Evolutionary conservation across 306 rosid species (phyloP).

Genomic region (Begonia loranthoides): DNA sequence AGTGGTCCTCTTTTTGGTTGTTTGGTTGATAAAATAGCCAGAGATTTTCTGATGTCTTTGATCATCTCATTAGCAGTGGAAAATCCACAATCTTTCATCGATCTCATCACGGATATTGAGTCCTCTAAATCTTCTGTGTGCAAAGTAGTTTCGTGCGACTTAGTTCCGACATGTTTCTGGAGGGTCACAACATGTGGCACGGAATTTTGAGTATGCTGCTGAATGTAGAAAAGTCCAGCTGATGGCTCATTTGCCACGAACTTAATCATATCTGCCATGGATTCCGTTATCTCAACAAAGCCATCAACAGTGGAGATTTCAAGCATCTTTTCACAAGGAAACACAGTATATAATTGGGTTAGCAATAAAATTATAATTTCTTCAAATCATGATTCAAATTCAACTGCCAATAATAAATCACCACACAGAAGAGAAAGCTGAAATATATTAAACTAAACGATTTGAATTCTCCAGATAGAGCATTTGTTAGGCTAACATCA

Average conservation of each 20-base stretch:
- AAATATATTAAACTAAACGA: too few species aligned
- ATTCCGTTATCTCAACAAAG: constrained; percentile 70
- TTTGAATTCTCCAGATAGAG: too few species aligned
- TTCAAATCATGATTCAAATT: not conserved
- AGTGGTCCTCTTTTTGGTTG: constrained; percentile 61
- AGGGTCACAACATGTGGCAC: constrained; percentile 46
- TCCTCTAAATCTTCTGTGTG: constrained; percentile 80
- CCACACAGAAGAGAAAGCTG: too few species aligned
- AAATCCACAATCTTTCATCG: constrained; percentile 73
- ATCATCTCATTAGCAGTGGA: constrained; percentile 73
- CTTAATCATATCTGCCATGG: constrained; percentile 74
- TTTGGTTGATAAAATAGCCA: constrained; percentile 36
- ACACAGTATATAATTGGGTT: constrained; percentile 37
- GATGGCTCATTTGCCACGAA: constrained; percentile 82
- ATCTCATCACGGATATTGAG: constrained; percentile 44
- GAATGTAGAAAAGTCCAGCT: constrained; percentile 74
- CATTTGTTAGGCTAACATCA: too few species aligned
- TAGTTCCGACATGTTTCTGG: constrained; percentile 32
- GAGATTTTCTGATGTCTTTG: constrained; percentile 60
- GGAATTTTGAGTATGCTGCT: constrained; percentile 75
- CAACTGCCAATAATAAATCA: not conserved
- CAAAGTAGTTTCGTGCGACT: constrained; percentile 54
- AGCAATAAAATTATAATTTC: not conserved
- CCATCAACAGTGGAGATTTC: constrained; percentile 81
- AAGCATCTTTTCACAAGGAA: constrained; percentile 56